Conservation (phyloP, 2,329 filamentous ascomycete species). For the Aspergillus neoniger region DNA sequence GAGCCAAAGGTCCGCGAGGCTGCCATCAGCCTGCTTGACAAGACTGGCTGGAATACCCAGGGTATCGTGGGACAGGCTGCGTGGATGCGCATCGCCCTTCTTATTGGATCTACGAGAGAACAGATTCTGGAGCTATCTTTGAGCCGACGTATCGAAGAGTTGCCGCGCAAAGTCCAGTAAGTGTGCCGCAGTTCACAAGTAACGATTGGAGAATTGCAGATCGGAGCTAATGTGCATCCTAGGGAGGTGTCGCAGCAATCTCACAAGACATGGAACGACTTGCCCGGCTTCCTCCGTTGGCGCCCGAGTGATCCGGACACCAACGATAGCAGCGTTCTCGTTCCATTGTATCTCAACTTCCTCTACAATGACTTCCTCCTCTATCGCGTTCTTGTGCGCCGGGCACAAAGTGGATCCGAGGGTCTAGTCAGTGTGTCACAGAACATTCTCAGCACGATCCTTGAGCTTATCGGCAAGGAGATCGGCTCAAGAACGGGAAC, state of each 20-base stretch:
- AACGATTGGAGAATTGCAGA: too few species aligned
- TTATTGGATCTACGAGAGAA: slow-evolving; percentile 6
- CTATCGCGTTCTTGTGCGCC: slow-evolving; percentile 23
- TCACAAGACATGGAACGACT: slow-evolving; percentile 13
- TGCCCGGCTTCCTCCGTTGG: slow-evolving; percentile 27
- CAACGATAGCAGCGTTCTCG: slow-evolving; percentile 14
- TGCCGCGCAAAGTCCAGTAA: slow-evolving; percentile 22
- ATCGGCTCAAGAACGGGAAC: slow-evolving; percentile 15
- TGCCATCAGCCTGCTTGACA: slow-evolving; percentile 7
- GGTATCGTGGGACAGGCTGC: slow-evolving; percentile 5
- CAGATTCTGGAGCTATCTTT: slow-evolving; percentile 12
- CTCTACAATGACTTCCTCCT: slow-evolving; percentile 30
- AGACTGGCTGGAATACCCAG: slow-evolving; percentile 9
- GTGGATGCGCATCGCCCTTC: slow-evolving; percentile 8
- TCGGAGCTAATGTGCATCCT: not conserved
- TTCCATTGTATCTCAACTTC: slow-evolving; percentile 24
- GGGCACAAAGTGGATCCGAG: slow-evolving; percentile 22
- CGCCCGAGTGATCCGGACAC: slow-evolving; percentile 8
- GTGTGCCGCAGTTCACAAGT: not conserved
- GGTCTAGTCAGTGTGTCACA: slow-evolving; percentile 23
- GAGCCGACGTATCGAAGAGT: slow-evolving; percentile 19
- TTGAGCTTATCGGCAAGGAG: slow-evolving; percentile 17
- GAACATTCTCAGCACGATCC: slow-evolving; percentile 24
- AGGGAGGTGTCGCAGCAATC: slow-evolving; percentile 22
- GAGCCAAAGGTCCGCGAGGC: slow-evolving; percentile 6